Evolutionary conservation across 2,329 filamentous ascomycete species (phyloP).

Genomic region (Torrubiella hemipterigena): DNA sequence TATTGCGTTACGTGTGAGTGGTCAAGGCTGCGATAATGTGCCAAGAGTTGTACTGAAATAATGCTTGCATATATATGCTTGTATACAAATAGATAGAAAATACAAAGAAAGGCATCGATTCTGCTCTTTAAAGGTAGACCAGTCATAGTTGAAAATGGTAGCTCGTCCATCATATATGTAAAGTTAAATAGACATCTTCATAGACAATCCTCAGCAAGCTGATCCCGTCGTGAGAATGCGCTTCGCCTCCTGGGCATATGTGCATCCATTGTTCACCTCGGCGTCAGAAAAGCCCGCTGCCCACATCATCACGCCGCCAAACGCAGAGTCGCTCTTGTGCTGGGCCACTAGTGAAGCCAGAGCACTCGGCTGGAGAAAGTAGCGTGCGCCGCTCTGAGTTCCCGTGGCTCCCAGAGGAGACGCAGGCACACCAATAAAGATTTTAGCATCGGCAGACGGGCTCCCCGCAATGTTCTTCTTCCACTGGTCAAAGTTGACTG

Average conservation of each 20-base stretch:
- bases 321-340: constrained; percentile 15
- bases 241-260: constrained; percentile 8
- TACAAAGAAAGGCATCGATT: no score
- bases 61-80: no score
- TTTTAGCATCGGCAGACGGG: constrained; percentile 17
- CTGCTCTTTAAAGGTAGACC: no score
- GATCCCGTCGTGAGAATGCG: constrained; percentile 6
- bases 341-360: constrained; percentile 15
- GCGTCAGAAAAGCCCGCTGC: constrained; percentile 7
- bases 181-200: no score
- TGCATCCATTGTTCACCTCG: constrained; percentile 8
- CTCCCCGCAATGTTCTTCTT: constrained; percentile 12
- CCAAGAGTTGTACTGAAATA: no score
- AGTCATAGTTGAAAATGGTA: no score
- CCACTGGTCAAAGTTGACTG: constrained; percentile 23
- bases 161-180: no score
- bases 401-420: constrained; percentile 9
- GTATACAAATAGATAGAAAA: no score
- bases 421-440: constrained; percentile 22
- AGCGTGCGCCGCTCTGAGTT: constrained; percentile 10
- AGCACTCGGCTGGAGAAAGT: constrained; percentile 14
- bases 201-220: constrained; percentile 7
- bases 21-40: no score
- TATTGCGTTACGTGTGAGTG: no score
- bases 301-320: constrained; percentile 18